phyloP scores from a whole-genome alignment of 192 early-diverging fungal genomes.

The Entomortierella beljakovae region DNA sequence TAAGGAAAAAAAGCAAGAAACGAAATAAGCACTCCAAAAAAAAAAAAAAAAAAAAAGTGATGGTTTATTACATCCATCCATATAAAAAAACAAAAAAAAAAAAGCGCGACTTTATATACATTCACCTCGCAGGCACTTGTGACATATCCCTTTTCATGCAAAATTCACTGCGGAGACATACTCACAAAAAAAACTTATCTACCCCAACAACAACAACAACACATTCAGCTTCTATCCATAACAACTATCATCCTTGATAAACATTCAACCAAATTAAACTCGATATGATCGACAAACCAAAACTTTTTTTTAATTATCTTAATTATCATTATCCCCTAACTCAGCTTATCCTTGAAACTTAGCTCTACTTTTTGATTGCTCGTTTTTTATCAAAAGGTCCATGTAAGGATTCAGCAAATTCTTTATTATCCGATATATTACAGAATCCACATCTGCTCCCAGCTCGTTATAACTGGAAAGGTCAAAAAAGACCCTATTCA shows the following conservation, averaged over 20 bases:
- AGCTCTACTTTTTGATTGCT: conserved; percentile 82
- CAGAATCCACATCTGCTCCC: conserved; percentile 69
- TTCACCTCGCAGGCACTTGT: neutral
- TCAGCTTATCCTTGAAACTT: conserved; percentile 1
- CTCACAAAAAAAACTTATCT: neutral
- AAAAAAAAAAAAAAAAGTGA: conserved; percentile 14
- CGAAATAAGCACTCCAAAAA: neutral
- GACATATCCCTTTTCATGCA: conserved; percentile 2
- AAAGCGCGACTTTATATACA: conserved; percentile 21
- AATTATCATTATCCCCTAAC: too few species aligned
- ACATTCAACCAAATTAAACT: neutral
- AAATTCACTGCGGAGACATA: neutral
- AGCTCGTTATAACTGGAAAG: conserved; percentile 76
- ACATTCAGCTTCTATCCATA: too few species aligned
- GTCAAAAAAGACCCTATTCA: conserved; percentile 61
- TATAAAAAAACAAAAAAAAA: neutral
- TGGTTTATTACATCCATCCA: too few species aligned
- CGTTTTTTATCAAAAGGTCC: conserved; percentile 72
- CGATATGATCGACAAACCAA: conserved; percentile 11
- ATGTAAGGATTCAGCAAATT: conserved; percentile 64
- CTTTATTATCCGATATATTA: conserved; percentile 60
- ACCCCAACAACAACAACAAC: too few species aligned
- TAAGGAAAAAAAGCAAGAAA: conserved; percentile 9
- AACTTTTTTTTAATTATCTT: too few species aligned
- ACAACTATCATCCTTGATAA: neutral